Percentiles rank a stretch among this genome's conserved stretches.
Conservation (phyloP, 176 grass and related monocot genomes). For the Paspalum vaginatum region DNA sequence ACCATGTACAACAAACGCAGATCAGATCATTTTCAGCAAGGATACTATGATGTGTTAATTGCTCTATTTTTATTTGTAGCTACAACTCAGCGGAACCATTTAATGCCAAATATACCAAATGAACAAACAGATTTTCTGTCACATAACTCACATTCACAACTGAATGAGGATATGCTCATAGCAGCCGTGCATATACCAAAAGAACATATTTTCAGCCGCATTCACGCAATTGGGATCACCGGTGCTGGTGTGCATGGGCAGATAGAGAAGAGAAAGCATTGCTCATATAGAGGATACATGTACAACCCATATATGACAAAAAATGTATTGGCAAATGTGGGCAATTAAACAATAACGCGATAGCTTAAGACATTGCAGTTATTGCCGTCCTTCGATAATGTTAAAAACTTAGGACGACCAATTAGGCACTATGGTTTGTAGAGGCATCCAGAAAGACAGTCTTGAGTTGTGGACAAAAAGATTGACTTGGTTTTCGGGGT, state of each 20-base stretch:
- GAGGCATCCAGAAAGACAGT: not conserved
- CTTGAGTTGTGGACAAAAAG: not conserved
- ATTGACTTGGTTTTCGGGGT: not conserved
- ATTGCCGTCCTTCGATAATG: not conserved
- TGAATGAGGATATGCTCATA: not conserved
- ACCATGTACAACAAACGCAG: no score
- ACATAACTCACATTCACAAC: not conserved
- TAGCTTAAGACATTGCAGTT: not conserved
- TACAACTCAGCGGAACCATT: not conserved
- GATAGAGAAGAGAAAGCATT: not conserved
- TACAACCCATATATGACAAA: not conserved
- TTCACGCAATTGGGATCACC: not conserved
- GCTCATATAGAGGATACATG: not conserved
- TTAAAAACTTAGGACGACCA: not conserved
- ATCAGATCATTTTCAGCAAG: no score
- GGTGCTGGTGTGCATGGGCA: not conserved
- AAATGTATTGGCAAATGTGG: not conserved
- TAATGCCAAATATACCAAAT: not conserved
- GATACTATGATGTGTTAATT: no score
- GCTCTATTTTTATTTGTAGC: not conserved
- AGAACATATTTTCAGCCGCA: not conserved
- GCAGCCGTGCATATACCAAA: not conserved
- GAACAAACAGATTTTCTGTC: no score
- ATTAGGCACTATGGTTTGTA: not conserved
- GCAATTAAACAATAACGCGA: not conserved